Base-by-base conservation (phyloP, 2,329 filamentous ascomycete genomes). In the Periconia sp. region DNA sequence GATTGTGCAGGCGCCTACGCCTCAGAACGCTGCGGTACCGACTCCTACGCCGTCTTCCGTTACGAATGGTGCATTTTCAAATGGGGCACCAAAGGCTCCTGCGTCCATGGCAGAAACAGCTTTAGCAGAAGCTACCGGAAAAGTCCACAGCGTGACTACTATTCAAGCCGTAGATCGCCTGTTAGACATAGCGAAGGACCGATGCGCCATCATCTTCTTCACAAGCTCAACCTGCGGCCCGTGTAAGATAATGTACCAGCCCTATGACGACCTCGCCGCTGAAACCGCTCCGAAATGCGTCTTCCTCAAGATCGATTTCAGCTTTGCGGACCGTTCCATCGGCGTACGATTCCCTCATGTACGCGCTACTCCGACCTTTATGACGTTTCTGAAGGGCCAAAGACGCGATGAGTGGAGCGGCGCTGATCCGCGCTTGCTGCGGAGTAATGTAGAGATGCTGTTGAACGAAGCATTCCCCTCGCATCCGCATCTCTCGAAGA, bases 161-260 rank as follows among this genome's bases (percentile, higher is more conserved):
- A 68, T 86, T 4, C 68, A 72, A 4, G 80, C 86, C 19, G 71
- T 94, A 1, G 78, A 89, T 25, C 72, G 72, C 13, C 71, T 86
- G 2, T 74, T 94, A 5, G 66, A 73, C 1, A 72, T 74, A 2
- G 87, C 88, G 0, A 77, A 77, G 19, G 76, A 80, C 4, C 85
- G 87, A 1, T 90, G 86, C 47, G 89, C 89, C 0, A 82, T 92
- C 25, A 79, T 96, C 43, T 96, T 96, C 76, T 97, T 97, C 73
- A 96, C 92, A 0, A 95, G 89, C 3, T 82, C 87, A 2, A 94
- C 86, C 2, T 96, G 92, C 63, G 81, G 84, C 1, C 91, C 92
- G 0, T 96, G 92, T 78, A 92, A 88, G 67, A 72, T 83, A 12
- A 79, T 92, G 2, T 95, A 96, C 59, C 89, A 92, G 1, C 71